Conservation (phyloP, 1,284 basidiomycete species). For the Ceratobasidium sp. region DNA sequence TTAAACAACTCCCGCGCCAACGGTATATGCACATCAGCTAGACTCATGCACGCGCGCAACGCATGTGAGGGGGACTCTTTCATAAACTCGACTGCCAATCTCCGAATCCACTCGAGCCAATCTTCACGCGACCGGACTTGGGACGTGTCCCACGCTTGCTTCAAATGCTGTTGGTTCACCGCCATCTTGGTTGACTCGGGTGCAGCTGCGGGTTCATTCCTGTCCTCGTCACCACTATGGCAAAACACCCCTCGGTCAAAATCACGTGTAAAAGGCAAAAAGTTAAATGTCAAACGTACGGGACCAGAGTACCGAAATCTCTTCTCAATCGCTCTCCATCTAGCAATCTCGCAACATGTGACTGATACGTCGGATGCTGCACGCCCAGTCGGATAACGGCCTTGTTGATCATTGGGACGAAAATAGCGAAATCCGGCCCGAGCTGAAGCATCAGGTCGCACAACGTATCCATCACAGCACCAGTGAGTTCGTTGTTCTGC, state of each 20-base stretch:
- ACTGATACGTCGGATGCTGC: slow-evolving; percentile 87
- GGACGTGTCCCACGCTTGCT: slow-evolving; percentile 95
- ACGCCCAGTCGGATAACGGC: slow-evolving; percentile 56
- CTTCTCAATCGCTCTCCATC: slow-evolving; percentile 91
- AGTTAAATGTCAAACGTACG: slow-evolving; percentile 39
- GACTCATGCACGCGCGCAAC: slow-evolving; percentile 90
- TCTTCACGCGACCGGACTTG: slow-evolving; percentile 83
- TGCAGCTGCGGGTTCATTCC: slow-evolving; percentile 71
- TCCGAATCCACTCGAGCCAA: slow-evolving; percentile 96
- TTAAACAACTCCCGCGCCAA: slow-evolving; percentile 97
- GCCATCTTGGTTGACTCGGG: slow-evolving; percentile 88
- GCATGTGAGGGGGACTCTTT: slow-evolving; percentile 98
- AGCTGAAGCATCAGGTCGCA: slow-evolving; percentile 93
- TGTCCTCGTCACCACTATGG: slow-evolving; percentile 62
- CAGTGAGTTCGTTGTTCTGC: slow-evolving; percentile 82
- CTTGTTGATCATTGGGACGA: slow-evolving; percentile 97
- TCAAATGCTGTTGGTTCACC: slow-evolving; percentile 97
- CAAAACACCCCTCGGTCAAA: slow-evolving; percentile 14
- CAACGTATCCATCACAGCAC: slow-evolving; percentile 91
- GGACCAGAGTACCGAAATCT: slow-evolving; percentile 51
- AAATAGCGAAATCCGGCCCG: slow-evolving; percentile 96
- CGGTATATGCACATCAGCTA: slow-evolving; percentile 92
- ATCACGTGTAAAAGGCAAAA: slow-evolving; percentile 4
- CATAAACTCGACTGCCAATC: slow-evolving; percentile 95
- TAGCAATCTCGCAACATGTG: slow-evolving; percentile 85